A percentile compares a stretch with the other conserved stretches of the same genome.
phyloP scores from a whole-genome alignment of 345 rosid species.

The Salix exigua region DNA sequence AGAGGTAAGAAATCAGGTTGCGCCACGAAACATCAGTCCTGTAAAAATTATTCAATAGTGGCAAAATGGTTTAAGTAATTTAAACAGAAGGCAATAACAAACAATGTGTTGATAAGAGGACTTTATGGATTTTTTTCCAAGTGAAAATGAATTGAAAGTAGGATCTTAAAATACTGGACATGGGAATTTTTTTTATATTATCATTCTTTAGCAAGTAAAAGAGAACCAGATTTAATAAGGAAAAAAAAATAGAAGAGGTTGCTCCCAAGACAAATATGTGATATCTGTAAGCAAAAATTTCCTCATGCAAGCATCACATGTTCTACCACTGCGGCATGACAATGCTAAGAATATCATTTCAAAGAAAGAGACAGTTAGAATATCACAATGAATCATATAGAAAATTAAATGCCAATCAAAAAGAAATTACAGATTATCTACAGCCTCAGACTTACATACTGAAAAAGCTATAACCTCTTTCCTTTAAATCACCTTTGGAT shows the following conservation, averaged over 20 bases:
- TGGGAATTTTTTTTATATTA: neutral
- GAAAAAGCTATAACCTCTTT: conserved; percentile 15
- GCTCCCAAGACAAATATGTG: neutral
- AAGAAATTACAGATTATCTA: neutral
- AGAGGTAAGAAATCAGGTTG: conserved; percentile 95
- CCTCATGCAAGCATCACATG: neutral
- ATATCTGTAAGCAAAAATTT: neutral
- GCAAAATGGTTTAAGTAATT: conserved; percentile 39
- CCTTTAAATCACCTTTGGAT: conserved; percentile 16
- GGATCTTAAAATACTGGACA: too few species aligned
- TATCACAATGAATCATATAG: neutral
- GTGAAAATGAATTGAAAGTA: neutral
- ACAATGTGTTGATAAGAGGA: conserved; percentile 7
- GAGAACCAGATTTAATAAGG: neutral
- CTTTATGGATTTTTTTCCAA: neutral
- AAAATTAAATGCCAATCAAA: neutral
- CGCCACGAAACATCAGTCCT: conserved; percentile 97
- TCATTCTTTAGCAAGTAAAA: neutral
- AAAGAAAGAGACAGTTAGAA: neutral
- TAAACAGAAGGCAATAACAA: conserved; percentile 24
- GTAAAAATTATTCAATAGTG: conserved; percentile 44
- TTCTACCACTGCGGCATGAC: conserved; percentile 15
- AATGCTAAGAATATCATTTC: conserved; percentile 5
- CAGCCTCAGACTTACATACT: conserved; percentile 6
- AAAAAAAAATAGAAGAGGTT: neutral